Evolutionary conservation across 345 rosid species (phyloP), one percentile per base, ranked within the genome.

Genomic region (Heritiera littoralis): DNA sequence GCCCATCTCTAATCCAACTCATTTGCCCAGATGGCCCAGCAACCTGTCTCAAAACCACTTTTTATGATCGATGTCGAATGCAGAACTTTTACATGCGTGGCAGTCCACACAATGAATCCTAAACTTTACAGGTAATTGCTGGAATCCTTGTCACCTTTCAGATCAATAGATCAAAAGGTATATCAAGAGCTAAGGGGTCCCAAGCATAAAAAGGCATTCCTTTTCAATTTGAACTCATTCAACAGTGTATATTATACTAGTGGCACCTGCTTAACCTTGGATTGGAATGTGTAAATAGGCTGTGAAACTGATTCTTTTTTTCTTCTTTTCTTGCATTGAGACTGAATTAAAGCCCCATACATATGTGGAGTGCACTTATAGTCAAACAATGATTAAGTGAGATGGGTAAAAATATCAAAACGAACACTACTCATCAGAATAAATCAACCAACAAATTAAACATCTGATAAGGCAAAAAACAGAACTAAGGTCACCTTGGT

Each of bases 1-100:
- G 91, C 32, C 92, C 92, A 9, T 80, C 87, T 58, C 90, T 86
- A 82, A 91, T 89, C 94, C 91, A 89, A 72, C 85, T 77, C 92
- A 91, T 89, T 83, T 86, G 86, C 32, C 91, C 89, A 67, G 91
- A 91, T 20, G 92, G 92, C 58, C 92, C 94, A 28, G 85, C 72
- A 73, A 87, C 91, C 92, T 87, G 80, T 23, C 73, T 11, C 69
- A 49, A 51, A 32, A 66, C n/a, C 56, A 52, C 66, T 77, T 15
- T 17, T 20, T 77, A 38, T 7, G 74, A 75, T 71, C 40, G 20
- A 38, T 30, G 9, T 72, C 35, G 70, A 6, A 48, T 2, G 70
- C 12, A 52, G 38, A 74, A 55, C 59, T 41, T 30, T n/a, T 32
- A 30, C 43, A 72, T 12, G 72, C 38, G 48, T 7, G 10, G 48